Evolutionary conservation across 2,329 filamentous ascomycete genomes (phyloP).

Genomic region (Arthrobotrys pseudoclavata): DNA sequence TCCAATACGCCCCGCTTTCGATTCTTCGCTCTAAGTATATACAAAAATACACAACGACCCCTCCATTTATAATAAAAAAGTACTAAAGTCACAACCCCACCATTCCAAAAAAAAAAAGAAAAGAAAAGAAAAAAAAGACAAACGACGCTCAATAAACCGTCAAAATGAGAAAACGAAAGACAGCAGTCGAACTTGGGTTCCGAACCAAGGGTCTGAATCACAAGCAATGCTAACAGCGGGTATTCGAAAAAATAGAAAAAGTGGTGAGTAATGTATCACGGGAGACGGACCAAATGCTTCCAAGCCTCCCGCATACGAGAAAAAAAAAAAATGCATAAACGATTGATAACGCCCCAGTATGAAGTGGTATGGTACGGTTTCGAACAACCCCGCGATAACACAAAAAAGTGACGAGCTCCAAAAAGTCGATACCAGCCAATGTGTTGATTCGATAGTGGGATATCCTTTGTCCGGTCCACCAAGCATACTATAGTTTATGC

Average conservation of each 20-base stretch:
- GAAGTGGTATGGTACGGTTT: conserved; percentile 25
- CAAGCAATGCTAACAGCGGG: conserved; percentile 57
- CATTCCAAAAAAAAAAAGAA: conserved; percentile 27
- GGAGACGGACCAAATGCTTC: conserved; percentile 19
- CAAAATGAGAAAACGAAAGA: conserved; percentile 30
- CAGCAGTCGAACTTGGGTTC: conserved; percentile 17
- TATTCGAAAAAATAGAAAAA: conserved; percentile 44
- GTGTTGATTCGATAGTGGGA: conserved; percentile 43
- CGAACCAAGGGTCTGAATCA: conserved; percentile 34
- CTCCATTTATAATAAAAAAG: conserved; percentile 39
- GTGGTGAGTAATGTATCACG: conserved; percentile 30
- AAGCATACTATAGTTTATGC: conserved; percentile 26
- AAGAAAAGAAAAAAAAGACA: conserved; percentile 29
- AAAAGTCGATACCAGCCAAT: conserved; percentile 16
- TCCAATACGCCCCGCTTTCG: conserved; percentile 51
- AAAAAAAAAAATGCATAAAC: conserved; percentile 36
- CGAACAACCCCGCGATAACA: conserved; percentile 28
- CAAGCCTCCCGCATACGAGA: conserved; percentile 37
- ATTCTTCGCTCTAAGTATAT: conserved; percentile 37
- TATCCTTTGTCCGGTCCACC: conserved; percentile 27
- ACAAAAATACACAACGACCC: conserved; percentile 50
- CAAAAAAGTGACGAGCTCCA: conserved; percentile 51
- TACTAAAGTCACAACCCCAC: conserved; percentile 34
- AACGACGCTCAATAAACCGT: conserved; percentile 31
- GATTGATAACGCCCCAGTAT: conserved; percentile 36